Evolutionary conservation across 345 rosid species (phyloP).

Genomic region (Kernera saxatilis): DNA sequence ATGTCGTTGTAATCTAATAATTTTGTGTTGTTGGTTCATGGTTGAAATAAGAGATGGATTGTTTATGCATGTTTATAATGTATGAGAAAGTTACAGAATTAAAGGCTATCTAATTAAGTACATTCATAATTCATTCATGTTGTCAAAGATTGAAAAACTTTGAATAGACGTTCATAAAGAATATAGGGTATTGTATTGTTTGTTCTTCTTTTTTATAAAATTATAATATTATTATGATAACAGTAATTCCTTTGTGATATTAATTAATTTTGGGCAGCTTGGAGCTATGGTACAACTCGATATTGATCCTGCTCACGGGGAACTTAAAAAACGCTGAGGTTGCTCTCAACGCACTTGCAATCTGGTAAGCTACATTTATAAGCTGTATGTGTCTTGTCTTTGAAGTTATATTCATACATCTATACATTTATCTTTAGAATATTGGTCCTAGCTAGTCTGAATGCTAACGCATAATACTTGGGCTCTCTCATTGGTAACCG

Average conservation of each 20-base stretch:
- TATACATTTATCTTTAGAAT: background rate
- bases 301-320: constrained; percentile 64
- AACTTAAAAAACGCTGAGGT: constrained; percentile 53
- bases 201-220: background rate
- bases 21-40: background rate
- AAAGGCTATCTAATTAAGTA: background rate
- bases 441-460: background rate
- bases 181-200: background rate
- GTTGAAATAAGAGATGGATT: background rate
- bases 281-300: constrained; percentile 74
- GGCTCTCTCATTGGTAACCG: background rate
- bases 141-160: background rate
- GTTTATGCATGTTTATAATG: background rate
- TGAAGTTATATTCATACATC: background rate
- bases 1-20: too few species aligned
- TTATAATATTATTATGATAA: background rate
- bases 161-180: background rate
- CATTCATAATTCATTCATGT: background rate
- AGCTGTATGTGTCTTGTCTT: background rate
- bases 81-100: background rate
- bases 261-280: constrained; percentile 33
- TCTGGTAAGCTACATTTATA: constrained; percentile 45
- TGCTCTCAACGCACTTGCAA: constrained; percentile 75
- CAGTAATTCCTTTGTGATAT: background rate
- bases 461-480: background rate